Base-by-base conservation (phyloP, 345 rosid genomes). In the Salix viminalis region DNA sequence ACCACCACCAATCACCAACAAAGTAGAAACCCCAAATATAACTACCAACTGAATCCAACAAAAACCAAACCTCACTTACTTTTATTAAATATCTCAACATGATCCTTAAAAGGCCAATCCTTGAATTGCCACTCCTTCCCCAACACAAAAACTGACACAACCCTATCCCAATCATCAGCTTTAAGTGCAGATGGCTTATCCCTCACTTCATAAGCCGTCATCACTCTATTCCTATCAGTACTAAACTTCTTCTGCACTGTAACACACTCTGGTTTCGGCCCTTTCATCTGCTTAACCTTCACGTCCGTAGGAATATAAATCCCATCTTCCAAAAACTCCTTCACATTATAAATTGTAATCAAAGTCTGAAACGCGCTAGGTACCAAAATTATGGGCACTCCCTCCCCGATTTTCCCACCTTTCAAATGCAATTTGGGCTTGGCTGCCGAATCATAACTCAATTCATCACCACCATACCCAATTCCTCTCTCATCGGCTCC, bases 111-210 rank as follows among this genome's bases (percentile, higher is more conserved):
- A 70, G 99, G 99, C 98, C 98, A 96, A 44, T 93, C 99, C 83
- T 93, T 96, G 83, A 96, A 96, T 86, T 96, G 99, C 99, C 99
- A 93, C 81, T 96, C 97, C 74, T 96, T 96, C 6, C 99, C 99
- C 87, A 93, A 75, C 18, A 93, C 96, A 7, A 93, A 93, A 71
- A 90, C 97, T 0, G 98, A 94, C 75, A 96, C 97, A 46, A 96
- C 97, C 54, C 94, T 81, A 52, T 93, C 99, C 97, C 99, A 96
- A 79, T 92, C 98, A 82, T 92, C 96, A 2, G 90, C 75, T 83
- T 91, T 96, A 77, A 93, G 82, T 0, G 96, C 90, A 72, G 76
- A 78, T 0, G 96, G 98, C 84, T 93, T 96, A 64, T 96, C 99
- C 86, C 99, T 91, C 71, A 90, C 98, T 81, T 96, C 97, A 72